Percentiles rank a stretch among this genome's conserved stretches.
Conservation (phyloP, 106 monocot genomes). For the Cymbidium sinense region DNA sequence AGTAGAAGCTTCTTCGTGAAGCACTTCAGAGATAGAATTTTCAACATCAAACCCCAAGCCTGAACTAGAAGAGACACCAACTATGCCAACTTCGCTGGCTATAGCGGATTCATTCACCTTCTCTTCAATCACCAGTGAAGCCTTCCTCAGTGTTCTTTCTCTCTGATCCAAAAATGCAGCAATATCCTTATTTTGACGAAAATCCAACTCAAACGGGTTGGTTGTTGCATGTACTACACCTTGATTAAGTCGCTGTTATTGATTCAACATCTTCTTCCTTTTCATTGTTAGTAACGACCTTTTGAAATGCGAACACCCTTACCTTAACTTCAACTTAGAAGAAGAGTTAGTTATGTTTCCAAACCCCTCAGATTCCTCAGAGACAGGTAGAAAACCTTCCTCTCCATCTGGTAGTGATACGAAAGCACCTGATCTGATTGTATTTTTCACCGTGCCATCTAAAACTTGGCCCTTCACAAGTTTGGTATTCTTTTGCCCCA, state of each 20-base stretch:
- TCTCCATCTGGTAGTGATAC: slow-evolving; percentile 75
- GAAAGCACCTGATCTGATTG: slow-evolving; percentile 61
- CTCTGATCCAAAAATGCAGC: slow-evolving; percentile 57
- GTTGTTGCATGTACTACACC: slow-evolving; percentile 56
- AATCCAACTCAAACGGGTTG: slow-evolving; percentile 74
- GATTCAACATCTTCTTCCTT: slow-evolving; percentile 65
- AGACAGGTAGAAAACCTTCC: slow-evolving; percentile 83
- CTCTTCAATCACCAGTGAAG: slow-evolving; percentile 15
- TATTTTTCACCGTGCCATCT: slow-evolving; percentile 69
- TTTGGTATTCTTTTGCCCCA: slow-evolving; percentile 34
- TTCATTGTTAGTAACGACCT: slow-evolving; percentile 87
- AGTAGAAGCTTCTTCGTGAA: slow-evolving; percentile 3
- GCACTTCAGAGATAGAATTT: slow-evolving; percentile 10
- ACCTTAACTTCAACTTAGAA: slow-evolving; percentile 64
- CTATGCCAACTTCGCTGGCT: neutral
- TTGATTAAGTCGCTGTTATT: slow-evolving; percentile 46
- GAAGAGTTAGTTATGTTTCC: slow-evolving; percentile 45
- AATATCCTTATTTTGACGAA: slow-evolving; percentile 78
- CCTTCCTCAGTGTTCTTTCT: slow-evolving; percentile 31
- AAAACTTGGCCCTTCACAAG: slow-evolving; percentile 55
- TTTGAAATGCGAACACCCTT: slow-evolving; percentile 63
- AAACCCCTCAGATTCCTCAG: slow-evolving; percentile 75
- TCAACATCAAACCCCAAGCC: slow-evolving; percentile 1
- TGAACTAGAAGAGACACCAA: neutral
- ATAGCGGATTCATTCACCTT: slow-evolving; percentile 11